Evolutionary conservation across 345 rosid species (phyloP), one percentile per base, ranked within the genome.

Genomic region (Reutealis trisperma): DNA sequence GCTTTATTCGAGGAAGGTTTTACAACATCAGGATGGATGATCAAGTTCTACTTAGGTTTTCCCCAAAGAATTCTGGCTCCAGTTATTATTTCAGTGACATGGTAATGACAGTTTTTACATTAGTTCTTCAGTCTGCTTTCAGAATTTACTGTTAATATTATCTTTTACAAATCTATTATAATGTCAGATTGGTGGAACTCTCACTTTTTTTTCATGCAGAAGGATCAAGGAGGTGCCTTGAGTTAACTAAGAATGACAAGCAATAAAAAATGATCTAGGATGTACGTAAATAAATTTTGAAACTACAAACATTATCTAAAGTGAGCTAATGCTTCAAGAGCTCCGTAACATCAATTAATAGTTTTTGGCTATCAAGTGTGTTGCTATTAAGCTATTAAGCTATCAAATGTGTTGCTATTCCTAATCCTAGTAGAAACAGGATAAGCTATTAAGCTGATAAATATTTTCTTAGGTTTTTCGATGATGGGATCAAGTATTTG

Each of bases 1-100:
- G 94, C 86, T 96, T 90, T 82, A 82, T 90, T 85, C 93, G 97
- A 84, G 98, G 96, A 79, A 96, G 96, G 83, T 96, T 98, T n/a
- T 96, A 93, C 82, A 96, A 96, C 80, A 93, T 96, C 76, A 89
- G 92, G 85, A 86, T 96, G 97, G 99, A 96, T 86, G 94, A 91
- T 73, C 87, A 83, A 84, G 94, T 96, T 80, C 82, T 96, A 67
- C 91, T 96, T 67, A 88, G 97, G 87, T 93, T 93, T 85, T 96
- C 97, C 71, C 98, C 97, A 1, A 96, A 86, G 78, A 92, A 92
- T 75, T 90, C 98, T 1, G 97, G 92, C 69, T 91, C 99, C 44
- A 90, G 92, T 13, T 96, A 90, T 86, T 96, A 92, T 88, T 96
- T 96, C 84, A 89, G 98, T 86, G 99, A 96, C 77, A 86, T 87